phyloP scores from a whole-genome alignment of 2,329 filamentous ascomycete genomes.

The Conoideocrella luteorostrata region DNA sequence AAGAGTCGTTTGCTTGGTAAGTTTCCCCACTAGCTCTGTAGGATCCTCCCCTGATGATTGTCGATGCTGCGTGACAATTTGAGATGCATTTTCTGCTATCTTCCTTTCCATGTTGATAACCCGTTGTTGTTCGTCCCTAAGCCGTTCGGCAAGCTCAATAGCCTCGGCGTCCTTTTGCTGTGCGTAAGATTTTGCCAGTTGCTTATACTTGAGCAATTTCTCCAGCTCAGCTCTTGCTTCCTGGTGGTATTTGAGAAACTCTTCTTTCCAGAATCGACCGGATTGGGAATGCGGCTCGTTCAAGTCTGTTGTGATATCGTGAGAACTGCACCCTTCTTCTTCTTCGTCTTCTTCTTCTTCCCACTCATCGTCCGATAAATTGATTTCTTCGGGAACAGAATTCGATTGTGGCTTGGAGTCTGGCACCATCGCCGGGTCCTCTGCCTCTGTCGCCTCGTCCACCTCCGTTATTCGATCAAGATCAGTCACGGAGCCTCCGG shows the following conservation, averaged over 20 bases:
- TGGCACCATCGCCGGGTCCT: constrained; percentile 25
- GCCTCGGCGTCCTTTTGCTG: constrained; percentile 71
- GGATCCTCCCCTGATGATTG: constrained; percentile 36
- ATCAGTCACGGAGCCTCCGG: constrained; percentile 14
- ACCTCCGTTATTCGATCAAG: constrained; percentile 29
- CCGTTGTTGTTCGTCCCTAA: constrained; percentile 62
- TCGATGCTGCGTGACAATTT: constrained; percentile 36
- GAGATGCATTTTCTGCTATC: constrained; percentile 53
- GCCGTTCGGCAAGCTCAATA: constrained; percentile 55
- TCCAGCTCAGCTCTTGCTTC: constrained; percentile 69
- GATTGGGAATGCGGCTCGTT: constrained; percentile 70
- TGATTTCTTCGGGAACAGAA: constrained; percentile 2
- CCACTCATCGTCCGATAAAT: constrained; percentile 41
- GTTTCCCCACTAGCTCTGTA: constrained; percentile 43
- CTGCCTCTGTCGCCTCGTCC: constrained; percentile 39
- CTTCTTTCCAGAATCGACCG: constrained; percentile 72
- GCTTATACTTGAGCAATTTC: constrained; percentile 73
- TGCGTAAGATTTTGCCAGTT: constrained; percentile 71
- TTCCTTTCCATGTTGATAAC: constrained; percentile 58
- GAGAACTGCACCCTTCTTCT: constrained; percentile 38
- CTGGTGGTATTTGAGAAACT: constrained; percentile 67
- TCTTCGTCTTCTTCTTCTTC: constrained; percentile 38
- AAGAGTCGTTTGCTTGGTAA: constrained; percentile 51
- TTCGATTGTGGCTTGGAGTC: constrained; percentile 9
- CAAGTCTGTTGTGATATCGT: constrained; percentile 63